Evolutionary conservation across 179 eudicot species (phyloP), one percentile per base, ranked within the genome.

Genomic region (Heliamphora pulchella): DNA sequence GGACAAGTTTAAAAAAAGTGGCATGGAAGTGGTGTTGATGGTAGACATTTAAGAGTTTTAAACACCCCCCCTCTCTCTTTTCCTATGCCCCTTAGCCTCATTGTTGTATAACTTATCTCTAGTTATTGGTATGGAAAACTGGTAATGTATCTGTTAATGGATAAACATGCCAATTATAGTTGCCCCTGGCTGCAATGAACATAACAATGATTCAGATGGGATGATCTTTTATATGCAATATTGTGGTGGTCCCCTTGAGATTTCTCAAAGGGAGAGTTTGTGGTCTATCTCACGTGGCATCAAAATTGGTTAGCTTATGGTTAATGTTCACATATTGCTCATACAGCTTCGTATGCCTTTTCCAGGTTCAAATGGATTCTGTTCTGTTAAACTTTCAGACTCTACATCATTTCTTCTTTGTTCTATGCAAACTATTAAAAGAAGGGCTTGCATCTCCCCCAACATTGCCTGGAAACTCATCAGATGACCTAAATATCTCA

Each of bases 321-420:
- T 62, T 43, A 47, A 10, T 44, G 68, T n/a, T 79, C 5, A 18
- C 53, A 55, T 50, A 57, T 22, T 79, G 41, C 79, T 86, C 61
- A 71, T 54, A 59, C 55, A 50, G 78, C 81, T 79, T 74, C 79
- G 22, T 78, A 78, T 74, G 39, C 51, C 67, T 54, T 63, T 82
- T 74, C 78, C 96, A 96, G 99, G 94, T 91, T 84, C 93, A 86
- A 73, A 69, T 92, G 90, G 97, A 92, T 80, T 85, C 87, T 10
- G 92, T 92, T 81, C 86, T 91, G 65, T 83, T 80, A 61, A 90
- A 90, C 81, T 96, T 92, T 80, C 92, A 92, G 79, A 86, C 83
- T 74, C 77, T 94, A 80, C 99, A 96, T 85, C 97, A 96, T 86
- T 91, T 94, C 86, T 94, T 92, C 85, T 96, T 96, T 89, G 90